These are phyloP conservation scores for Periconia sp. DNA, from an alignment of 2,329 filamentous ascomycete genomes.

Conservation along the genomic window DNA sequence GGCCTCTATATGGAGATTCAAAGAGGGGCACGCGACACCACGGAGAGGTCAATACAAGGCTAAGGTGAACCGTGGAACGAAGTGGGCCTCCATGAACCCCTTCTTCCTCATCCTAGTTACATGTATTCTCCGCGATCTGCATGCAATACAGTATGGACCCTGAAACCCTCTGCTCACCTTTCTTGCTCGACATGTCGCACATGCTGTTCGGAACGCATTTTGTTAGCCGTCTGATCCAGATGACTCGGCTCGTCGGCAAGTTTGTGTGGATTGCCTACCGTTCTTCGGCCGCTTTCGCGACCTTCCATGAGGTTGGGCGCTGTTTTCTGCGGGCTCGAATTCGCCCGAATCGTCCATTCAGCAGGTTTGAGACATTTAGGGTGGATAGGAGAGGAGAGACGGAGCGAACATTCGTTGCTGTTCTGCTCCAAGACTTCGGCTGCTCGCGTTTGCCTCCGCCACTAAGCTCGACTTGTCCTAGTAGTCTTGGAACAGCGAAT, in stretches of 20 bases:
- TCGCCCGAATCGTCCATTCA: conserved; percentile 12
- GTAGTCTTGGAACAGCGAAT: no score
- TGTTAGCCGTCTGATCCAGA: conserved; percentile 11
- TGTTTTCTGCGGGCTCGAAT: conserved; percentile 4
- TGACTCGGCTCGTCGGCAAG: conserved; percentile 8
- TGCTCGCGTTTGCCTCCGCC: no score
- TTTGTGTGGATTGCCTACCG: conserved; percentile 15
- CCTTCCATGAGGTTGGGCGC: conserved; percentile 7
- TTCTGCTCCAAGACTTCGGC: no score
- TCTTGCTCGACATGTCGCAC: conserved; percentile 25
- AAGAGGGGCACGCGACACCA: not conserved
- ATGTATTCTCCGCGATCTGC: no score
- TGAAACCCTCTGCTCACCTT: conserved; percentile 15
- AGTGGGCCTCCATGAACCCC: not conserved
- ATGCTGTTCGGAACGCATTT: conserved; percentile 13
- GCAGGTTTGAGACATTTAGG: conserved; percentile 3
- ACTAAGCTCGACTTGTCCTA: no score
- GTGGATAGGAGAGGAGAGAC: no score
- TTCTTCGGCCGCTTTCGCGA: conserved; percentile 33
- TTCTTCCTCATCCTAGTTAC: not conserved
- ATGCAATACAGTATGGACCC: not conserved
- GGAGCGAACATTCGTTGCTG: no score
- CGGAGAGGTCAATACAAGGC: not conserved
- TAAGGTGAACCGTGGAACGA: not conserved
- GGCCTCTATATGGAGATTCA: not conserved